Evolutionary conservation across 2,329 filamentous ascomycete species (phyloP).

Genomic region (Nannizzia gypsea): DNA sequence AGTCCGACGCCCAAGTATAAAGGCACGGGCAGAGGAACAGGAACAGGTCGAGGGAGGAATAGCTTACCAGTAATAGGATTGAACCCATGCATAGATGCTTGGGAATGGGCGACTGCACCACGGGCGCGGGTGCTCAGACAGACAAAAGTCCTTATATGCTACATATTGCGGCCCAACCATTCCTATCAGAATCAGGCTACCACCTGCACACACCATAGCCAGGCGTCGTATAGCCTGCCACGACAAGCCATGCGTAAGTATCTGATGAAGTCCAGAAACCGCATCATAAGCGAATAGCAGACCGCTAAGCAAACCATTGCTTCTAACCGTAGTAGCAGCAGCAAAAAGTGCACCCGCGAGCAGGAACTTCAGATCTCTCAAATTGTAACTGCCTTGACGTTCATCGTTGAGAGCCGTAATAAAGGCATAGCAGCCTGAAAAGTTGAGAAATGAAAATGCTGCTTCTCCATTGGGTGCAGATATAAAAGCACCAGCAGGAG

Average conservation of each 20-base stretch:
- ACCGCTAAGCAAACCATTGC: constrained; percentile 78
- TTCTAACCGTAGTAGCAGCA: constrained; percentile 60
- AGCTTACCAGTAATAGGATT: constrained; percentile 75
- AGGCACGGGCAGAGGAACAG: background rate
- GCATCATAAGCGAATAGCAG: constrained; percentile 59
- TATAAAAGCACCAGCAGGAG: constrained; percentile 80
- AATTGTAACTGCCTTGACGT: constrained; percentile 17
- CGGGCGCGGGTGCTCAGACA: constrained; percentile 36
- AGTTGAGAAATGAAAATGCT: constrained; percentile 64
- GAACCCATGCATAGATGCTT: constrained; percentile 85
- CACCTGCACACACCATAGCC: constrained; percentile 51
- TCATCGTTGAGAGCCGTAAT: constrained; percentile 34
- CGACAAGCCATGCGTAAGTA: constrained; percentile 29
- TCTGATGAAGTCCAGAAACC: constrained; percentile 30
- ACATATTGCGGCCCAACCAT: constrained; percentile 59
- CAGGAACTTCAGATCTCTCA: constrained; percentile 43
- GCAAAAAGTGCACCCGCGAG: constrained; percentile 59
- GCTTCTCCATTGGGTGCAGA: constrained; percentile 77
- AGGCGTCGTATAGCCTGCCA: constrained; percentile 42
- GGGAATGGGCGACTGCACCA: constrained; percentile 70
- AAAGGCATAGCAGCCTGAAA: constrained; percentile 61
- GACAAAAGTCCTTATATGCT: constrained; percentile 64
- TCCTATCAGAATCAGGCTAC: constrained; percentile 54
- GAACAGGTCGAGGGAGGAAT: background rate
- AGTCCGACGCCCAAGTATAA: background rate